Percentiles rank a stretch among this genome's conserved stretches.
Conservation (phyloP, 306 rosid genomes). For the Begonia masoniana region DNA sequence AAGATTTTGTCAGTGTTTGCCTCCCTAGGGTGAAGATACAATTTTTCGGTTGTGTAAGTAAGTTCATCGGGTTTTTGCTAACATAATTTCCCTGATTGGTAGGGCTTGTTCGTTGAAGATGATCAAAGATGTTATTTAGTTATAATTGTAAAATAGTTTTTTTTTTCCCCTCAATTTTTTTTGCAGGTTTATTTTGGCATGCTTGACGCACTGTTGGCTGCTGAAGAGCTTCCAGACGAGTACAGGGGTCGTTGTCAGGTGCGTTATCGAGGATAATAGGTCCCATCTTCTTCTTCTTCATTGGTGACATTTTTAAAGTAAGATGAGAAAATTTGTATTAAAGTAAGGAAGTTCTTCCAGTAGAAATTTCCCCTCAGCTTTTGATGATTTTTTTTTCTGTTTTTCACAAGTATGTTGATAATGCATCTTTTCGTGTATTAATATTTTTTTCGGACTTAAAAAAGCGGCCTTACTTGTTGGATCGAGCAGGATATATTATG, state of each 20-base stretch:
- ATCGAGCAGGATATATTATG: slow-evolving; percentile 77
- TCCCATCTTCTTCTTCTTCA: neutral
- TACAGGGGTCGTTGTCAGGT: slow-evolving; percentile 83
- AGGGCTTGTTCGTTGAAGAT: no score
- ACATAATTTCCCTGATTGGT: no score
- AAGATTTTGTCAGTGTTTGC: no score
- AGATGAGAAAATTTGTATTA: no score
- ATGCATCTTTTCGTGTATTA: neutral
- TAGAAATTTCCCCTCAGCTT: no score
- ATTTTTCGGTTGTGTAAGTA: no score
- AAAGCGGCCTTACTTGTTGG: slow-evolving; percentile 5
- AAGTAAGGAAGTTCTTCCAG: no score
- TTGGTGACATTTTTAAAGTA: neutral
- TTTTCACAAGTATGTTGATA: neutral
- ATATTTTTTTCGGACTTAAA: slow-evolving; percentile 1
- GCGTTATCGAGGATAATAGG: neutral
- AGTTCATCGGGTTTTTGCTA: no score
- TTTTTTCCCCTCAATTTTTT: neutral
- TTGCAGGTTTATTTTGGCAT: slow-evolving; percentile 93
- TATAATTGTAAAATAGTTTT: no score
- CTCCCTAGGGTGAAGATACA: no score
- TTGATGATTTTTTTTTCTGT: no score
- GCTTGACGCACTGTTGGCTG: slow-evolving; percentile 95
- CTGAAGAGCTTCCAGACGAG: slow-evolving; percentile 97
- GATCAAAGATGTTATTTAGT: no score